Base-by-base conservation (phyloP, 2,329 filamentous ascomycete species). In the Sordariomycetes sp. region DNA sequence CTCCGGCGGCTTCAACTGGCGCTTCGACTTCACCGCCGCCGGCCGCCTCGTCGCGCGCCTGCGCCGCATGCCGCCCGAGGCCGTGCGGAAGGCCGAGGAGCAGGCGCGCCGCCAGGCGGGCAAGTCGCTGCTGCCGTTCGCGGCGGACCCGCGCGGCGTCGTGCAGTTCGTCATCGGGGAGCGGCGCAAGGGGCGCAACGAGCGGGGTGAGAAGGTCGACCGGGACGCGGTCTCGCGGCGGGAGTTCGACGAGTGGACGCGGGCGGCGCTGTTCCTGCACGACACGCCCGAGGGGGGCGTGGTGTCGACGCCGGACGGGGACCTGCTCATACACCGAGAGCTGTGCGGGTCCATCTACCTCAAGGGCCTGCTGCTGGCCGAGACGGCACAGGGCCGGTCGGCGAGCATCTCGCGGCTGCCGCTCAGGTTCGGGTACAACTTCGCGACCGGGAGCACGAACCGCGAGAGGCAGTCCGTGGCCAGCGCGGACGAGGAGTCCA, bases 21-120 rank as follows among this genome's bases (percentile, higher is more conserved):
- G n/a, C 12, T 71, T 71, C 60, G 64, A 67, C 52, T 68, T 68
- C 53, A 65, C 62, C n/a, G 65, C 46, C 6, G n/a, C 58, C 0
- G 61, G 63, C 0, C 60, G 61, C 22, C 63, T 70, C 1, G 60
- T 65, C 12, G 59, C 62, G 3, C 18, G 54, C 4, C 53, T 63
- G 5, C 34, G 14, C n/a, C 59, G 61, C 12, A 63, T 66, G 53
- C 57, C 51, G 1, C 58, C 56, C 1, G 53, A 59, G 14, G 46
- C 5, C 2, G 12, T 43, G 3, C 37, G 8, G 4, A 43, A 43
- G 18, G 37, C 18, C 37, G 37, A 43, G 37, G 37, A 43, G 4
- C 37, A 7, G 37, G 12, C 14, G 3, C 18, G 37, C 18, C 37
- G 37, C 14, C 37, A 43, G 37, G 12, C 37, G 3, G 37, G 12